Base-by-base conservation (phyloP, 2,329 filamentous ascomycete genomes). In the Stachybotrys elegans region DNA sequence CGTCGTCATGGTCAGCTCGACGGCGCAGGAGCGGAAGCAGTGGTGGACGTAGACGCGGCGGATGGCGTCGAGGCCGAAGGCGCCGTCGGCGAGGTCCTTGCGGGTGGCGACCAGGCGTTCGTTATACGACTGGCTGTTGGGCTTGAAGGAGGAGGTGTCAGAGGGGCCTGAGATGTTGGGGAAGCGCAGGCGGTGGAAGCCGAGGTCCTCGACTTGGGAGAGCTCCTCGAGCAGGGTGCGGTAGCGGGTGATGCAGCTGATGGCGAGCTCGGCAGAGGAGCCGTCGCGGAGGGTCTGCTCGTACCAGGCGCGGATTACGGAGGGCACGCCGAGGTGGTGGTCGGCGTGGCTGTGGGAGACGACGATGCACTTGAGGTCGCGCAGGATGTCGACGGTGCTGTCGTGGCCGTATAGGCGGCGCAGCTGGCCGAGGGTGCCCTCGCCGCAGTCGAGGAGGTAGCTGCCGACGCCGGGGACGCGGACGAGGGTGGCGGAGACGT, bases 321-420 rank as follows among this genome's bases (percentile, higher is more conserved):
- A 79, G n/a, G 80, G 75, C 1, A 83, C 87, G 22, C 93, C 93
- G 17, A 98, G 77, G 59, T 97, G 93, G 66, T 98, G 93, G 67
- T 98, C 93, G 5, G 93, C 93, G 64, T 98, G 93, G 49, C 95
- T 72, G 67, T 98, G 93, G 63, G 88, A 95, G 66, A 98, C 93
- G 81, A 89, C 95, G 50, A 98, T 84, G 53, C 82, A 79, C 43
- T 83, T 84, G 35, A 98, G 72, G 50, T 94, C 83, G 47, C 72
- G 76, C n/a, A 98, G 70, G 12, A 95, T 74, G n/a, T 83, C 73
- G 22, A 71, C 71, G 4, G 92, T 70, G 51, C 88, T 77, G 5
- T 81, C 73, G 0, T 73, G 69, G 6, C 77, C 74, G 56, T 86
- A 92, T 0, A 87, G 73, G 41, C 93, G 85, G 46, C 80, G 81